Evolutionary conservation across 208 protist genomes (phyloP).

Genomic region (Kentomonas sorsogonicus): DNA sequence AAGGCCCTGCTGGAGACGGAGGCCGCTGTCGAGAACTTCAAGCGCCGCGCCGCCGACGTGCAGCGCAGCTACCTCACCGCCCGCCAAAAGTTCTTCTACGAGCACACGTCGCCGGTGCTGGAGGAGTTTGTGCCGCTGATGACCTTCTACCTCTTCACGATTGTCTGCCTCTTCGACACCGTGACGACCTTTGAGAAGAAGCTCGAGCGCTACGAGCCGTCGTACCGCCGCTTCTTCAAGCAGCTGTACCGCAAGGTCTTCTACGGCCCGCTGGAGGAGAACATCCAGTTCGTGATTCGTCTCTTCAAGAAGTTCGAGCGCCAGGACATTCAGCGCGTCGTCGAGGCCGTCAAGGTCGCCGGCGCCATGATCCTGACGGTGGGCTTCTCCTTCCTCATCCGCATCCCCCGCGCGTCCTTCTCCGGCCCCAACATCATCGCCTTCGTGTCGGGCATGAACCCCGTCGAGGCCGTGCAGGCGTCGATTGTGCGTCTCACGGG

Average conservation of each 20-base stretch:
- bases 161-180: constrained; percentile 70
- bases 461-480: constrained; percentile 76
- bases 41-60: constrained; percentile 40
- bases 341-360: constrained; percentile 83
- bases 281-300: constrained; percentile 39
- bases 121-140: constrained; percentile 88
- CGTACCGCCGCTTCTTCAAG: constrained; percentile 15
- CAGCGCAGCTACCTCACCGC: constrained; percentile 53
- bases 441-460: constrained; percentile 77
- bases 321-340: constrained; percentile 67
- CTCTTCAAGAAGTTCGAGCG: constrained; percentile 46
- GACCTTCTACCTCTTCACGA: constrained; percentile 84
- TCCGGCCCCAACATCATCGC: constrained; percentile 84
- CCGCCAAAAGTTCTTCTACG: constrained; percentile 74
- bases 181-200: constrained; percentile 49
- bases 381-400: constrained; percentile 65
- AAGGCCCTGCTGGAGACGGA: constrained; percentile 32
- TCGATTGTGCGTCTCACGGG: constrained; percentile 77
- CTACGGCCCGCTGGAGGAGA: constrained; percentile 47
- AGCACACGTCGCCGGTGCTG: constrained; percentile 47
- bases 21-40: constrained; percentile 33
- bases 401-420: constrained; percentile 44
- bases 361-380: constrained; percentile 78
- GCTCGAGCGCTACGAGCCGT: constrained; percentile 29
- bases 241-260: constrained; percentile 33